Conservation (phyloP, 352 stramenopile species). For the Phytopythium litorale region DNA sequence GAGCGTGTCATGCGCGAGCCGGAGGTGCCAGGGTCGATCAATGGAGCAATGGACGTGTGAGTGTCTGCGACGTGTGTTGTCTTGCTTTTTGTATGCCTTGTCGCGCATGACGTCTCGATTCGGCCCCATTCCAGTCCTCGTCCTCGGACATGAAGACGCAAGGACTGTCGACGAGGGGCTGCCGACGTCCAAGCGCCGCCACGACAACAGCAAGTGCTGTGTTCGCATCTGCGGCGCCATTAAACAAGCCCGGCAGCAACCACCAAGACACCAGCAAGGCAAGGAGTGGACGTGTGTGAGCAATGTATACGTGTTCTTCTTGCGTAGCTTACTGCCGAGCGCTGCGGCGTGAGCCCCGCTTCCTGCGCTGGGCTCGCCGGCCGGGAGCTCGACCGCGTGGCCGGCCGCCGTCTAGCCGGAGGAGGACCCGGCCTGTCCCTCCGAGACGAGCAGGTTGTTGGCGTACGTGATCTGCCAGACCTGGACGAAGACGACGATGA, state of each 20-base stretch:
- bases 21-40: not conserved
- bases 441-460: conserved; percentile 61
- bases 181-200: too few species aligned
- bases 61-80: conserved; percentile 3
- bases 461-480: conserved; percentile 85
- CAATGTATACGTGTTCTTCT: conserved; percentile 11
- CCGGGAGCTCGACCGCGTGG: not conserved
- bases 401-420: conserved; percentile 13
- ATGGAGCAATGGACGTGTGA: not conserved
- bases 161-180: too few species aligned
- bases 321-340: not conserved
- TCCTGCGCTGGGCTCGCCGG: too few species aligned
- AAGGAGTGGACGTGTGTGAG: not conserved
- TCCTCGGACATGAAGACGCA: not conserved
- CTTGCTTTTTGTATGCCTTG: not conserved
- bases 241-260: too few species aligned
- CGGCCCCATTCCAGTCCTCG: not conserved
- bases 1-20: not conserved
- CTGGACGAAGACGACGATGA: conserved; percentile 86
- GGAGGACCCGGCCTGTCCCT: conserved; percentile 32
- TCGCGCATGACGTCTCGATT: not conserved
- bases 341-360: not conserved
- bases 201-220: too few species aligned
- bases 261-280: too few species aligned
- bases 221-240: too few species aligned